Base-by-base conservation (phyloP, 139 green algal species). In the Tetraselmis chui region DNA sequence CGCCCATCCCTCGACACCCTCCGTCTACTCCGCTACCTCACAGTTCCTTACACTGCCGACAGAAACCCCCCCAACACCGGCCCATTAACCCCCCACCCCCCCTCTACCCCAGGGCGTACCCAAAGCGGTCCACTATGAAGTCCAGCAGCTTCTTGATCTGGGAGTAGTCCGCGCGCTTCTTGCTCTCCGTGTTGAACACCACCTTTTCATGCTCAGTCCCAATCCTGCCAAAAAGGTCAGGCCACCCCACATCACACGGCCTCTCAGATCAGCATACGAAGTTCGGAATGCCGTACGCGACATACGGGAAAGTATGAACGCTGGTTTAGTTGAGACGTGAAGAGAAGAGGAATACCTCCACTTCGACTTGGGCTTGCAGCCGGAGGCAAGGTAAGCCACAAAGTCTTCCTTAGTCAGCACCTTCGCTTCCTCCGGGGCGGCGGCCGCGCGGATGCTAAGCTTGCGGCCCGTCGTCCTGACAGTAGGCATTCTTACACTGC, bases 201-300 rank as follows among this genome's bases (percentile, higher is more conserved):
- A 99, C 89, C 91, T 99, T 99, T 85, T 99, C 97, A 84, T 99
- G 96, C 89, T 99, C 97, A 1, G 97, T 99, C 29, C 97, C 97
- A 81, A 99, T 98, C 76, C 96, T 97, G 87, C 75, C 30, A 25
- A n/a, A n/a, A n/a, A n/a, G n/a, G n/a, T n/a, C n/a, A n/a, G n/a
- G n/a, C n/a, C n/a, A n/a, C n/a, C n/a, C n/a, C n/a, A n/a, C n/a
- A n/a, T n/a, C n/a, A n/a, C n/a, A 82, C 1, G 2, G 29, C 25
- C 30, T 82, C 80, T 2, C 28, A 83, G 0, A 28, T 59, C 26
- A 30, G 30, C 24, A n/a, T 74, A 2, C 24, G 31, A 31, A 29
- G 31, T 29, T 76, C 27, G 30, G 28, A 88, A 11, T 23, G 2
- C 29, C 23, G 26, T 87, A 32, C 31, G 27, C 22, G 32, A 23